A percentile compares a stretch with the other conserved stretches of the same genome.
Evolutionary conservation across 2,329 filamentous ascomycete genomes (phyloP).

Genomic region (Cordyceps cicadae): DNA sequence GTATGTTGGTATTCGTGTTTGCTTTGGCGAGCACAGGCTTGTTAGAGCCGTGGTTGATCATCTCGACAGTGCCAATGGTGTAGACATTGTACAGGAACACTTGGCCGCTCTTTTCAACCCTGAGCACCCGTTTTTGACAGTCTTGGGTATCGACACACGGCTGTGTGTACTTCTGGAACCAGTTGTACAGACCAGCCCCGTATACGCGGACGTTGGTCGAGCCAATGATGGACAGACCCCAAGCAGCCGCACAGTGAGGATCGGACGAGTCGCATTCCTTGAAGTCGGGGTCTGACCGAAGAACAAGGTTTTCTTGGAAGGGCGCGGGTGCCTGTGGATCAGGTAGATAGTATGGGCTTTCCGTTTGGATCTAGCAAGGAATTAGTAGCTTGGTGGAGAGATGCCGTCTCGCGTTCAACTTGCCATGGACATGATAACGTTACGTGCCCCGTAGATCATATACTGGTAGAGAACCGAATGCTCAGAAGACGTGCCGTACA

Average conservation of each 20-base stretch:
- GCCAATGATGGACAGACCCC: slow-evolving; percentile 13
- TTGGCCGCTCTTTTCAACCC: slow-evolving; percentile 2
- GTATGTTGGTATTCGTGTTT: slow-evolving; percentile 12
- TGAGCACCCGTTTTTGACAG: slow-evolving; percentile 14
- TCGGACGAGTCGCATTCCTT: slow-evolving; percentile 4
- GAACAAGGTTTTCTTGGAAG: background rate
- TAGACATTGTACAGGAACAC: slow-evolving; percentile 14
- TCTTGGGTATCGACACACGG: slow-evolving; percentile 16
- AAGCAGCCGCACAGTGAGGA: slow-evolving; percentile 15
- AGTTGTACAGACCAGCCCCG: slow-evolving; percentile 20
- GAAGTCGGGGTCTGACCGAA: slow-evolving; percentile 1
- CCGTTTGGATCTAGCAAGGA: background rate
- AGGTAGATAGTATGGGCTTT: slow-evolving; percentile 1
- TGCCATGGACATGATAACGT: slow-evolving; percentile 6
- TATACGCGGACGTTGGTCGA: slow-evolving; percentile 15
- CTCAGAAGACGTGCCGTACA: background rate
- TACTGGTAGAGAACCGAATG: slow-evolving; percentile 6
- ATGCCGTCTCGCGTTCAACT: background rate
- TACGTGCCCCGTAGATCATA: background rate
- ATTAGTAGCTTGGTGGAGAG: background rate
- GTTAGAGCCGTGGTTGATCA: slow-evolving; percentile 1
- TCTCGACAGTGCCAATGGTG: slow-evolving; percentile 13
- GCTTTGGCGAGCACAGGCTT: slow-evolving; percentile 11
- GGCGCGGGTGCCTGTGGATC: background rate
- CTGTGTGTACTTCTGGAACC: slow-evolving; percentile 17